Conservation (phyloP, 495 filamentous ascomycete genomes). For the Ascobolus immersus region DNA sequence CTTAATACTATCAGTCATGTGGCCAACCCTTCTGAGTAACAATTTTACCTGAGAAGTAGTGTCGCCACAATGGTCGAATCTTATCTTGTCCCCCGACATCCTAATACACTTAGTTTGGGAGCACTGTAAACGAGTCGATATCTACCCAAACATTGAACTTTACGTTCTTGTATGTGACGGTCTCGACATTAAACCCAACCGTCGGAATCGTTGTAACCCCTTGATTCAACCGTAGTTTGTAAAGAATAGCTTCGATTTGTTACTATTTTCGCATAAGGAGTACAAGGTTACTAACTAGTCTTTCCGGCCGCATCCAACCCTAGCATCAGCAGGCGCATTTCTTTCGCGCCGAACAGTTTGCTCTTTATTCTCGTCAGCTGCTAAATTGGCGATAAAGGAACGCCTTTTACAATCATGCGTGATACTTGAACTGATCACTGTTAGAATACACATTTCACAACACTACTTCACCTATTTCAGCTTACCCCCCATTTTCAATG, state of each 20-base stretch:
- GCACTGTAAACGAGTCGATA: not conserved
- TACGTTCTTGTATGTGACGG: constrained; percentile 96
- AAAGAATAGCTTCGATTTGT: constrained; percentile 50
- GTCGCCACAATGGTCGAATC: constrained; percentile 90
- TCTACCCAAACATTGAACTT: constrained; percentile 85
- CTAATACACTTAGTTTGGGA: constrained; percentile 2
- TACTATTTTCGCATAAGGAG: not conserved
- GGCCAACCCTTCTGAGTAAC: not conserved
- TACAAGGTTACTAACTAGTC: constrained; percentile 37
- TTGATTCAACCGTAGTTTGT: constrained; percentile 95
- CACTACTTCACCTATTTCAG: too few species aligned
- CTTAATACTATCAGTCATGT: constrained; percentile 18
- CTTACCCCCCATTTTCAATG: too few species aligned
- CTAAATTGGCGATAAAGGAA: too few species aligned
- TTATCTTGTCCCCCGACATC: constrained; percentile 99
- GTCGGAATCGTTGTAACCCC: constrained; percentile 98
- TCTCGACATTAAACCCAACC: constrained; percentile 98
- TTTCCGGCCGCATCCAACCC: constrained; percentile 94
- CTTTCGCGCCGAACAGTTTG: constrained; percentile 98
- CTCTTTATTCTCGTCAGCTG: too few species aligned
- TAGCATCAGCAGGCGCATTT: constrained; percentile 95
- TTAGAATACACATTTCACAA: too few species aligned
- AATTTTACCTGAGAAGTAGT: constrained; percentile 77
- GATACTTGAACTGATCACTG: too few species aligned
- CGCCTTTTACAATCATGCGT: too few species aligned